Conservation (phyloP, 2,329 filamentous ascomycete species). For the Colletotrichum sidae region DNA sequence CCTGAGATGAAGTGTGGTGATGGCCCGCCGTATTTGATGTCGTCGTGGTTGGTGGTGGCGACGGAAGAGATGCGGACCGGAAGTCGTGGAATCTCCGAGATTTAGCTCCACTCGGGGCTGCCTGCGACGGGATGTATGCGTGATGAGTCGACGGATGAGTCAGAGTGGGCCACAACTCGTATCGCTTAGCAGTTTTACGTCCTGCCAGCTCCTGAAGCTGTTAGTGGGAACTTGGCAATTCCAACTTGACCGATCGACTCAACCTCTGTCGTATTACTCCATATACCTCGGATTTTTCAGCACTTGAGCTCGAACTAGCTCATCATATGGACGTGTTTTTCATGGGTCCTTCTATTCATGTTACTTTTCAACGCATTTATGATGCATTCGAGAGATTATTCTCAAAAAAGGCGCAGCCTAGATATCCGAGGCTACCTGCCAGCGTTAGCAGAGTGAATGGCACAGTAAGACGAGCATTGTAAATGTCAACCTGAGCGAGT, state of each 20-base stretch:
- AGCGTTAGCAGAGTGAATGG: too few relatives aligned
- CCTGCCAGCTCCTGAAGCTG: not conserved
- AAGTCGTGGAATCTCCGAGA: slow-evolving; percentile 24
- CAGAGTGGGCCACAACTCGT: slow-evolving; percentile 12
- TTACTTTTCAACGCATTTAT: not conserved
- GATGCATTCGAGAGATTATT: too few relatives aligned
- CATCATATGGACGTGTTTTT: too few relatives aligned
- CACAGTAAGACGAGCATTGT: too few relatives aligned
- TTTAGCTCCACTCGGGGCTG: slow-evolving; percentile 3
- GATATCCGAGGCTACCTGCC: too few relatives aligned
- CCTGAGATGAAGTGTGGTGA: not conserved
- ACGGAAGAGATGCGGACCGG: slow-evolving; percentile 13
- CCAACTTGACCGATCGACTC: not conserved
- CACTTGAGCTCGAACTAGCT: too few relatives aligned
- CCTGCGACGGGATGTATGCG: not conserved
- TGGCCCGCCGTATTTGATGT: slow-evolving; percentile 19
- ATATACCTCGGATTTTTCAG: too few relatives aligned
- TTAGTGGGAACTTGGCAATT: not conserved
- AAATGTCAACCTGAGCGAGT: too few relatives aligned
- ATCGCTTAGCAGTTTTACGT: not conserved
- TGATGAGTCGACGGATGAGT: slow-evolving; percentile 32
- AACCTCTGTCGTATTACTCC: not conserved
- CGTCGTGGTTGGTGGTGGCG: slow-evolving; percentile 10
- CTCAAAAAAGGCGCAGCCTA: not conserved
- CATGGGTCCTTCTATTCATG: not conserved